Evolutionary conservation across 257 asterid species (phyloP), one percentile per base, ranked within the genome.

Genomic region (Cynanchum wilfordii): DNA sequence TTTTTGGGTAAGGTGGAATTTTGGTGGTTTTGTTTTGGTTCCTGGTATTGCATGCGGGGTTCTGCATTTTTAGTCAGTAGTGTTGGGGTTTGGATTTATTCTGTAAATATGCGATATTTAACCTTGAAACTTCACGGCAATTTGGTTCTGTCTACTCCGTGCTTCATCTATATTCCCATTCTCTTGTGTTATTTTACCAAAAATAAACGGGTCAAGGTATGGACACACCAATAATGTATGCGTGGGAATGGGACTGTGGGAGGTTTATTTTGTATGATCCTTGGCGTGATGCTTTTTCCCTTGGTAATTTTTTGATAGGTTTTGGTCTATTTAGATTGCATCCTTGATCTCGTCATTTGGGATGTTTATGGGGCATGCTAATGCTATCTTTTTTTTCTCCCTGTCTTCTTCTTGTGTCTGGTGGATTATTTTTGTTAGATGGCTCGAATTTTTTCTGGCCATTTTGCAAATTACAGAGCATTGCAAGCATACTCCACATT

Each of bases 21-120:
- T 58, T 20, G 68, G 72, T 76, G 51, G 4, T 57, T 57, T 62
- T 36, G 45, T n/a, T 45, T 30, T 49, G 10, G 49, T 57, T 47
- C 5, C 36, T 66, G 62, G 16, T 69, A 50, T 50, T 27, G 73
- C 45, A 54, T 69, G 73, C 19, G 45, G 52, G 38, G 25, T 69
- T 69, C 60, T 40, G 66, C 47, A 69, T 38, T 62, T 51, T 47
- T 42, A 1, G 51, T 51, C 52, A 22, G 66, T 51, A 29, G 45
- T 76, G 20, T 70, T 51, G 27, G 45, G 30, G 49, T 42, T 63
- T 10, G 16, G 4, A 4, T 60, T 30, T 60, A 2, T 30, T 60
- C 67, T 11, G 20, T 20, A 25, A 30, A 17, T 62, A 17, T 7
- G 49, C 7, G 7, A 6, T 19, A 9, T 0, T 10, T 33, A 16